Conservation (phyloP, 2,329 filamentous ascomycete genomes). For the Arthrinium puccinioides region DNA sequence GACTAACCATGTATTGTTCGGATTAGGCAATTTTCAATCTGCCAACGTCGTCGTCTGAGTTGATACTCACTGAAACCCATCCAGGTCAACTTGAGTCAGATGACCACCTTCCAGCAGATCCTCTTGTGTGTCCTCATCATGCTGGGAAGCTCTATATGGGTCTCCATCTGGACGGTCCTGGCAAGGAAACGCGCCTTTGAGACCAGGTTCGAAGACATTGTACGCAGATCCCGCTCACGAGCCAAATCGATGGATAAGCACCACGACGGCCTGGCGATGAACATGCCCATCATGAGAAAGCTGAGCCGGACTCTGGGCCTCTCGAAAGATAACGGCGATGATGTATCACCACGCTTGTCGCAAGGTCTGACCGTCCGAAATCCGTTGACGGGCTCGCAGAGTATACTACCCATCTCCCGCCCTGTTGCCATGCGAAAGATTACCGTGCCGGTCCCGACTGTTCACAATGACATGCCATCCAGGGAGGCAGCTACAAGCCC, state of each 20-base stretch:
- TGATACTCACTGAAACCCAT: not conserved
- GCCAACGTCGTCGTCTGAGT: too few relatives aligned
- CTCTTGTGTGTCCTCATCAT: conserved; percentile 59
- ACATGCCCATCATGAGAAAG: conserved; percentile 4
- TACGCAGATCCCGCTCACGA: conserved; percentile 30
- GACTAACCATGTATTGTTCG: too few relatives aligned
- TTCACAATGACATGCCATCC: not conserved
- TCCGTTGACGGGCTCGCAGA: not conserved
- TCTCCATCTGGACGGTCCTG: conserved; percentile 56
- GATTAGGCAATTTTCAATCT: too few relatives aligned
- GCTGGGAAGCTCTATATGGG: conserved; percentile 59
- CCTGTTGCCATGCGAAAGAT: conserved; percentile 5
- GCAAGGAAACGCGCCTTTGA: conserved; percentile 57
- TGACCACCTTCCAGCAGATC: conserved; percentile 63
- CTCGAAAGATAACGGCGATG: not conserved
- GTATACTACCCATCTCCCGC: conserved; percentile 4
- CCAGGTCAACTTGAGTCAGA: conserved; percentile 47
- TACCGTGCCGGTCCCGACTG: not conserved
- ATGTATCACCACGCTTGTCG: not conserved
- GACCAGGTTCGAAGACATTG: conserved; percentile 48
- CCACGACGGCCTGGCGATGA: not conserved
- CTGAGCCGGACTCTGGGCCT: conserved; percentile 1
- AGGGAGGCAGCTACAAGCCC: not conserved
- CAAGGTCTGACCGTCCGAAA: not conserved
- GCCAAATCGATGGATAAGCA: conserved; percentile 9